Conservation (phyloP, 192 early-diverging fungal genomes). For the Coemansia aciculifera region DNA sequence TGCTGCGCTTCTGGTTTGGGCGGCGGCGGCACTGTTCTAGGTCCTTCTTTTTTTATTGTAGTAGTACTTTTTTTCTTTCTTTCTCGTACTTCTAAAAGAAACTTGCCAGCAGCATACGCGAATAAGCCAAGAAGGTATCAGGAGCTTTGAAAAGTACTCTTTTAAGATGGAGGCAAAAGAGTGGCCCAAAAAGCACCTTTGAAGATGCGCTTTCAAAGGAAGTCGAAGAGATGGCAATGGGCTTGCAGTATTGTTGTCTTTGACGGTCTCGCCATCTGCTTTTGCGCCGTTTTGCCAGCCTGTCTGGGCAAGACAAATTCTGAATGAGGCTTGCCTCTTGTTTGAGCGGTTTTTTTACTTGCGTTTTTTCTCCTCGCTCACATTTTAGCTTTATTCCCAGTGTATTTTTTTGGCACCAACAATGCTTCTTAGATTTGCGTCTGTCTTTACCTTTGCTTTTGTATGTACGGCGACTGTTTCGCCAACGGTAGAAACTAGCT, state of each 20-base stretch:
- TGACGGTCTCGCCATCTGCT: not conserved
- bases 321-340: not conserved
- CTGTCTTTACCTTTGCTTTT: not conserved
- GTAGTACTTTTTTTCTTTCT: not conserved
- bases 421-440: not conserved
- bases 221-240: not conserved
- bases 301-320: not conserved
- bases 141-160: not conserved
- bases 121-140: not conserved
- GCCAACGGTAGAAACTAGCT: not conserved
- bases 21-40: not conserved
- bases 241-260: not conserved
- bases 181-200: not conserved
- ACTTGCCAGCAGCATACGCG: not conserved
- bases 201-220: not conserved
- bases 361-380: not conserved
- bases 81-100: not conserved
- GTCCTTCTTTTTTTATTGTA: not conserved
- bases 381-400: not conserved
- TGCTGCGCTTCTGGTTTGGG: conserved; percentile 2
- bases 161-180: not conserved
- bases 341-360: not conserved
- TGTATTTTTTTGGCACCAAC: not conserved
- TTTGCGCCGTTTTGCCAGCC: not conserved
- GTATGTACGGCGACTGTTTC: not conserved